These are phyloP conservation scores for Haberlea rhodopensis DNA, from an alignment of 257 asterid species.

Conservation along the genomic window DNA sequence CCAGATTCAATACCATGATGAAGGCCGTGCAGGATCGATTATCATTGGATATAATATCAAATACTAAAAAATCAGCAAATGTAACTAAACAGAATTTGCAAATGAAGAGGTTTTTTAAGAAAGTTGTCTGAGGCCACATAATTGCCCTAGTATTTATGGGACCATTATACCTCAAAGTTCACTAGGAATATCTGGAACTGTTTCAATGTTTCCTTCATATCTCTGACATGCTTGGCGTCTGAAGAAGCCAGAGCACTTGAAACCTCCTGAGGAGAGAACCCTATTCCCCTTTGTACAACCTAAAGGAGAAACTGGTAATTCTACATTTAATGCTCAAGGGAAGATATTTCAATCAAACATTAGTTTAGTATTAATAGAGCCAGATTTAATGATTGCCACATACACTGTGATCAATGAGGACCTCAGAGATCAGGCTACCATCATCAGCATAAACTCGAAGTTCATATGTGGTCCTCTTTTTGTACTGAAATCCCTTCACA, in stretches of 20 bases:
- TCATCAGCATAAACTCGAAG: conserved; percentile 81
- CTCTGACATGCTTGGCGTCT: conserved; percentile 37
- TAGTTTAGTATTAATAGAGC: neutral
- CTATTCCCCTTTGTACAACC: conserved; percentile 64
- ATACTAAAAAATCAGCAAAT: neutral
- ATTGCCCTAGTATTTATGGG: neutral
- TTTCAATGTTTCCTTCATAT: conserved; percentile 53
- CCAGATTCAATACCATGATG: neutral
- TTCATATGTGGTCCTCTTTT: conserved; percentile 53
- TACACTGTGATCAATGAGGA: conserved; percentile 72
- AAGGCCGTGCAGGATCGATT: neutral
- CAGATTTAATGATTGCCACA: conserved; percentile 24
- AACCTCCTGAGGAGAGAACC: conserved; percentile 75
- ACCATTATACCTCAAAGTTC: conserved; percentile 70
- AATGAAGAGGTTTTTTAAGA: neutral
- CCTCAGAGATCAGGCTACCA: conserved; percentile 91
- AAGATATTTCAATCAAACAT: neutral
- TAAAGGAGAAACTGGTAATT: conserved; percentile 27
- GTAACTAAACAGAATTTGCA: neutral
- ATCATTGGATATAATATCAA: neutral
- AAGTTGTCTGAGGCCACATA: neutral
- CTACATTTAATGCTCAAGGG: neutral
- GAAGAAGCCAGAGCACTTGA: conserved; percentile 54
- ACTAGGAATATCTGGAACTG: conserved; percentile 63
- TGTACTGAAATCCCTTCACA: conserved; percentile 74